Conservation (phyloP, 306 rosid species). For the Potentilla sterilis region DNA sequence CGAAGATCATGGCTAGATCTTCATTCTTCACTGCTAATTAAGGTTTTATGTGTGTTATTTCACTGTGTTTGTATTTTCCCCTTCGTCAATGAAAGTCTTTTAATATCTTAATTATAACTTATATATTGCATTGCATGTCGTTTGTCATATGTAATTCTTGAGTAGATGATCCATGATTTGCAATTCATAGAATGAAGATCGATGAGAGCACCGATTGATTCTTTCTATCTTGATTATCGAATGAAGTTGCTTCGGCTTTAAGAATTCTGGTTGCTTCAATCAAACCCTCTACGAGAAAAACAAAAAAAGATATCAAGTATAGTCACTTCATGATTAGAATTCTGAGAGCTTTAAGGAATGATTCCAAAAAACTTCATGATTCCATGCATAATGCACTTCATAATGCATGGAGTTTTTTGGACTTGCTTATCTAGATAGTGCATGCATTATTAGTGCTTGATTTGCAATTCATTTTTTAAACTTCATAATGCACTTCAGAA, state of each 20-base stretch:
- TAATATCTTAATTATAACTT: neutral
- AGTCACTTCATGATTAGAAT: neutral
- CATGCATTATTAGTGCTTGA: too few species aligned
- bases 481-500: too few species aligned
- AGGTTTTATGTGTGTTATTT: neutral
- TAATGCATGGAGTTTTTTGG: neutral
- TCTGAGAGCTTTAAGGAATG: neutral
- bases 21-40: neutral
- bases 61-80: neutral
- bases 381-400: neutral
- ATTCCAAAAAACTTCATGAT: too few species aligned
- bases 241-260: neutral
- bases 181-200: neutral
- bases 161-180: neutral
- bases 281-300: neutral
- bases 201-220: neutral
- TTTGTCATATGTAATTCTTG: neutral
- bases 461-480: too few species aligned
- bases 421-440: neutral
- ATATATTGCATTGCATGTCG: neutral
- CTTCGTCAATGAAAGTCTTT: neutral
- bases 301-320: neutral
- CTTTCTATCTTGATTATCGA: neutral
- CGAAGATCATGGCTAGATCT: neutral
- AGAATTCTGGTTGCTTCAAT: neutral